Conservation (phyloP, 139 green algal species). For the Yamagishiella unicocca region DNA sequence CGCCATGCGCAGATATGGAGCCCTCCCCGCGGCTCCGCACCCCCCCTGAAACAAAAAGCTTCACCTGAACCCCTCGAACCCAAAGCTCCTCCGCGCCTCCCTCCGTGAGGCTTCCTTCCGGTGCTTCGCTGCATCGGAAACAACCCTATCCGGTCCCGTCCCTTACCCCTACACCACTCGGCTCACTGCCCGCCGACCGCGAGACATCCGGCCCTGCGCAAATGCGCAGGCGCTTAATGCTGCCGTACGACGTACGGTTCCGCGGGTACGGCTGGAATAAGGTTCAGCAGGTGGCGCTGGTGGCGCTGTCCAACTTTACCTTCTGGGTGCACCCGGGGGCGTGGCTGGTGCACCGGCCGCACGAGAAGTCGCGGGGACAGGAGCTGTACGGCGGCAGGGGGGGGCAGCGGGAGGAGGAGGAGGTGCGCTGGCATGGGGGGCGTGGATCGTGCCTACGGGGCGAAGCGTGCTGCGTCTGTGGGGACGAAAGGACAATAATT, state of each 20-base stretch:
- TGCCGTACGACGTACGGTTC: slow-evolving; percentile 66
- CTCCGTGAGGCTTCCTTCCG: too few species aligned
- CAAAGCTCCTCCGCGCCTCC: too few species aligned
- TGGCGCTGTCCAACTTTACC: slow-evolving; percentile 40
- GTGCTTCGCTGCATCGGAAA: too few species aligned
- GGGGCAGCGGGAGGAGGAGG: not conserved
- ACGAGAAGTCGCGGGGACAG: slow-evolving; percentile 44
- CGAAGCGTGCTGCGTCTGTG: too few species aligned
- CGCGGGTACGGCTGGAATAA: slow-evolving; percentile 77
- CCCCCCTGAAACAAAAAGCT: too few species aligned
- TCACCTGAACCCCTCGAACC: too few species aligned
- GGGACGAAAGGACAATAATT: too few species aligned
- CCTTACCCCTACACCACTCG: too few species aligned
- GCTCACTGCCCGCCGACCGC: not conserved
- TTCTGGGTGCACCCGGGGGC: slow-evolving; percentile 51
- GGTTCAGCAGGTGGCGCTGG: slow-evolving; percentile 56
- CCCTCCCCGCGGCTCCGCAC: too few species aligned
- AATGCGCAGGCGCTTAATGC: slow-evolving; percentile 1
- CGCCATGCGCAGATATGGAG: too few species aligned
- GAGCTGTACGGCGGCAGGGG: slow-evolving; percentile 34
- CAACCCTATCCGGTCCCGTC: too few species aligned
- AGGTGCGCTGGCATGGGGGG: not conserved
- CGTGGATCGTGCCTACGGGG: too few species aligned
- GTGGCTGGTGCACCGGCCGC: slow-evolving; percentile 64
- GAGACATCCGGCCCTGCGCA: not conserved